These are phyloP conservation scores for Gracilaria domingensis DNA, from an alignment of 23 red algal species.

Conservation along the genomic window DNA sequence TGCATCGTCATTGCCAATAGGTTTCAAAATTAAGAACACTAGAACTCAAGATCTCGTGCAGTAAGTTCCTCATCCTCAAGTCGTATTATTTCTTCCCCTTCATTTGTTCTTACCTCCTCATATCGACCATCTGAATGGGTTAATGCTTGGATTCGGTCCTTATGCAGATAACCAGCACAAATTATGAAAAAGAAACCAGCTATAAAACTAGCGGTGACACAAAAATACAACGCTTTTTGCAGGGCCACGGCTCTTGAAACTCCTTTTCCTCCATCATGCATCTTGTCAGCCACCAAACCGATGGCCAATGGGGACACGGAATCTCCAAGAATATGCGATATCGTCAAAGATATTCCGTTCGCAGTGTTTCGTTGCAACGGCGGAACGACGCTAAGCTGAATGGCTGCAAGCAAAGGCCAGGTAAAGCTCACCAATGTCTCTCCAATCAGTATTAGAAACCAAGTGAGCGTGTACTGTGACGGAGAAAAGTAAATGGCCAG, in stretches of 20 bases:
- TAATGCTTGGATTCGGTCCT: slow-evolving; percentile 54
- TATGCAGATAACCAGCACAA: slow-evolving; percentile 47
- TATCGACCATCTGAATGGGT: slow-evolving; percentile 58
- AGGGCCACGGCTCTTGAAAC: slow-evolving; percentile 65
- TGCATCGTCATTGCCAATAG: not conserved
- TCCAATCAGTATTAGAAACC: slow-evolving; percentile 70
- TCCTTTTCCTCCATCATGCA: slow-evolving; percentile 55
- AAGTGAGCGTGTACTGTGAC: slow-evolving; percentile 57
- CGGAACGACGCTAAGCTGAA: slow-evolving; percentile 76
- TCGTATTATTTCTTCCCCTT: slow-evolving; percentile 6
- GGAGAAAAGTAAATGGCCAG: slow-evolving; percentile 70
- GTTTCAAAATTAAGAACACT: slow-evolving; percentile 11
- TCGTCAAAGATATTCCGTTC: slow-evolving; percentile 68
- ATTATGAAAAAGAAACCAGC: slow-evolving; percentile 85
- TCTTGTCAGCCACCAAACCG: slow-evolving; percentile 75
- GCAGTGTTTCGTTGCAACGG: slow-evolving; percentile 76
- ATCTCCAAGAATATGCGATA: slow-evolving; percentile 81
- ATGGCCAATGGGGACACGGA: slow-evolving; percentile 68
- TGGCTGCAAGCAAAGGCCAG: slow-evolving; percentile 73
- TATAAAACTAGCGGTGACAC: slow-evolving; percentile 60
- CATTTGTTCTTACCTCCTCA: slow-evolving; percentile 36
- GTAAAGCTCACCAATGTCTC: slow-evolving; percentile 75
- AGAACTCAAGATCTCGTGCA: slow-evolving; percentile 13
- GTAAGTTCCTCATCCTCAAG: slow-evolving; percentile 11
- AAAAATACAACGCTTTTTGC: slow-evolving; percentile 78